phyloP scores from a whole-genome alignment of 2,329 filamentous ascomycete species.

The Onygena corvina region DNA sequence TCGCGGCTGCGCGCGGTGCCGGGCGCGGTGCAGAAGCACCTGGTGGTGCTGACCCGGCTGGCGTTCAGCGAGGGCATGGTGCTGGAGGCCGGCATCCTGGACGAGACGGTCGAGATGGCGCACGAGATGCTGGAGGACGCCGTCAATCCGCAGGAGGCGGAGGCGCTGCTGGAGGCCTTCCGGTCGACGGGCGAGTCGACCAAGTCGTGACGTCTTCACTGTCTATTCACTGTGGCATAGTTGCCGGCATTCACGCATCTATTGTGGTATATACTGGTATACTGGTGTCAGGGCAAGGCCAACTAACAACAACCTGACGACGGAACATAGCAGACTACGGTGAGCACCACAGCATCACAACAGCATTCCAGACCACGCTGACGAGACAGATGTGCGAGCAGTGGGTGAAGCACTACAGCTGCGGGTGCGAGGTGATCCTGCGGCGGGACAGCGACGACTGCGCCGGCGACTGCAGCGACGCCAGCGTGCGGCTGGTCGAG shows the following conservation, averaged over 20 bases:
- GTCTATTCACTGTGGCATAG: no score
- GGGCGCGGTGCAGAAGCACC: slow-evolving; percentile 68
- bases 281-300: no score
- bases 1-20: slow-evolving; percentile 57
- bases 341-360: no score
- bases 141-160: slow-evolving; percentile 67
- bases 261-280: no score
- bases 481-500: neutral
- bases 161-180: slow-evolving; percentile 43
- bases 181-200: slow-evolving; percentile 28
- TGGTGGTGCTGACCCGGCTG: slow-evolving; percentile 68
- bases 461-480: neutral
- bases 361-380: no score
- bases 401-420: neutral
- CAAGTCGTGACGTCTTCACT: no score
- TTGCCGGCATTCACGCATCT: no score
- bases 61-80: slow-evolving; percentile 72
- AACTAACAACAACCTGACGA: no score
- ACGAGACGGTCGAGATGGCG: slow-evolving; percentile 68
- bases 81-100: slow-evolving; percentile 63
- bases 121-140: slow-evolving; percentile 68
- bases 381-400: neutral
- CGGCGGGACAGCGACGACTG: neutral
- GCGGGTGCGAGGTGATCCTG: neutral
- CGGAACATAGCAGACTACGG: no score